Conservation (phyloP, 2,329 filamentous ascomycete genomes). For the Fusarium sp. region DNA sequence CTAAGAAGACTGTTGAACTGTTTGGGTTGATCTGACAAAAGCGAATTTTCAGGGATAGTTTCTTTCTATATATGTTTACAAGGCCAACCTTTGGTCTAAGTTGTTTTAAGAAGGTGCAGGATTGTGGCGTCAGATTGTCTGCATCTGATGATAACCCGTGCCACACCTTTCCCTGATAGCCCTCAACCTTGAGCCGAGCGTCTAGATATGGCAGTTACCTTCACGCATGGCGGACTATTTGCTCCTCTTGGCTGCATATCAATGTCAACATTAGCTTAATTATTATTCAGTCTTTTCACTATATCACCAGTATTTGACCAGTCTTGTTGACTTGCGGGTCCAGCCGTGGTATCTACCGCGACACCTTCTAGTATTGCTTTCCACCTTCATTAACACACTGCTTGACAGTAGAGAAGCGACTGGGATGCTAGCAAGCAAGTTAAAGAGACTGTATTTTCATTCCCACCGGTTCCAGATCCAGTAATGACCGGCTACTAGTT, state of each 20-base stretch:
- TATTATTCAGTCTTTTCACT: no score
- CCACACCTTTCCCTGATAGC: background rate
- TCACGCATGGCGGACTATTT: background rate
- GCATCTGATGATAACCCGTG: background rate
- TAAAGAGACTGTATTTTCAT: no score
- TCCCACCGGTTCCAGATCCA: no score
- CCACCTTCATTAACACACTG: no score
- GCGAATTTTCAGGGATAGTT: rapidly evolving
- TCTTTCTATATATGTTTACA: background rate
- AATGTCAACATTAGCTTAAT: no score
- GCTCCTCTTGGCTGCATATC: background rate
- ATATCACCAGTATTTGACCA: no score
- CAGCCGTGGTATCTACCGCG: no score
- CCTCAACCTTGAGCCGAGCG: background rate
- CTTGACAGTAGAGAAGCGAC: no score
- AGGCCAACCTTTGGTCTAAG: background rate
- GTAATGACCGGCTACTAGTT: no score
- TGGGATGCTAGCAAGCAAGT: no score
- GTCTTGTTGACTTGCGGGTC: no score
- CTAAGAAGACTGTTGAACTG: background rate
- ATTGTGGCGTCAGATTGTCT: background rate
- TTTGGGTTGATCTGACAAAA: background rate
- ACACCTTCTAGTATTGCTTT: no score
- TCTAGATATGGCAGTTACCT: background rate
- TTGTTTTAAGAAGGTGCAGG: background rate